Evolutionary conservation across 2,329 filamentous ascomycete species (phyloP), one percentile per base, ranked within the genome.

Genomic region (Fusarium sulawesiense): DNA sequence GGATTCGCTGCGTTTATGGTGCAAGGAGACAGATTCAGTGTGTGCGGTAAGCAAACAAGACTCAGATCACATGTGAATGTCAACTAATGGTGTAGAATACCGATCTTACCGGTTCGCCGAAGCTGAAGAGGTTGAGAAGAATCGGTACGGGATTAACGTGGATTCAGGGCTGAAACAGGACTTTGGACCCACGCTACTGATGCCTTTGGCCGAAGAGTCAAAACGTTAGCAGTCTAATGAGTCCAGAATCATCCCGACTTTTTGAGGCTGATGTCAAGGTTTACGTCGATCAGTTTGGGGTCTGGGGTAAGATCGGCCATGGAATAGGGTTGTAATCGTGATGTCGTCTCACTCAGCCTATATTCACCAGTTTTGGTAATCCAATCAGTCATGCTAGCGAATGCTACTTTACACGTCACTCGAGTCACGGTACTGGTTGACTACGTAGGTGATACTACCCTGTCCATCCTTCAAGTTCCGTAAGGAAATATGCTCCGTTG

Each of bases 1-100:
- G 71, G 66, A 3, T 64, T 75, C 13, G 67, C 71, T 29, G 73
- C 73, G 0, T 75, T 66, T 16, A 29, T 75, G 14, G 73, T 70
- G 2, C 47, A 71, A 14, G 73, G 71, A 1, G 66, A 57, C 0
- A 62, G 66, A 13, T 75, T 74, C 13, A 57, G 59, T 4, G 61
- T 72, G 25, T 75, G 73, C 7, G 68, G 71, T 74, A 58, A 37
- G 70, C 4, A 23, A 21, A 21, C 21, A 21, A 21, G 21, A 21
- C 21, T 21, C 21, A 21, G 21, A 21, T 18, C 7, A 14, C 12
- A 0, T n/a, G 11, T n/a, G 14, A 18, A 30, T 6, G 3, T 8
- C 0, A 1, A 29, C 62, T 64, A 12, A 65, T 21, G 13, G 23
- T 29, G 2, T 18, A 73, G 71, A 74, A 34, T 56, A 48, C 18